Percentiles rank a stretch among this genome's conserved stretches.
Evolutionary conservation across 805 yeast genomes (phyloP).

Genomic region (Lachancea waltii): DNA sequence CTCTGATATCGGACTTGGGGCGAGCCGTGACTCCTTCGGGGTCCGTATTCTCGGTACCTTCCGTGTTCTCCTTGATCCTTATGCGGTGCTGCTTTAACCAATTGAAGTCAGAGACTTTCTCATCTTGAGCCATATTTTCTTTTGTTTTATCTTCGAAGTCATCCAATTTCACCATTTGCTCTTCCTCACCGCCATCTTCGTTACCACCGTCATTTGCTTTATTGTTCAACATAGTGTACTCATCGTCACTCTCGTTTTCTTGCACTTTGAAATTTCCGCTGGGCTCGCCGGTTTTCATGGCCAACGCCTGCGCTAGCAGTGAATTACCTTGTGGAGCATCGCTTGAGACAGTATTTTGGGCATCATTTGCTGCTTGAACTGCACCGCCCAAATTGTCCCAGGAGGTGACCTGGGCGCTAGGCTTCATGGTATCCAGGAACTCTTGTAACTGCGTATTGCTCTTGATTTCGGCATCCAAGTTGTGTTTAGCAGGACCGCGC

Average conservation of each 20-base stretch:
- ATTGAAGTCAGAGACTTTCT: conserved; percentile 65
- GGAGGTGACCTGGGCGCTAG: conserved; percentile 59
- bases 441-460: conserved; percentile 67
- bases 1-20: too few relatives aligned
- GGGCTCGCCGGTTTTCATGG: conserved; percentile 29
- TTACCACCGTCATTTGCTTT: conserved; percentile 11
- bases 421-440: conserved; percentile 77
- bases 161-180: conserved; percentile 43
- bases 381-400: conserved; percentile 47
- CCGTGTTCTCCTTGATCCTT: conserved; percentile 52
- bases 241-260: conserved; percentile 42
- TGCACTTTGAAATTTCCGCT: conserved; percentile 17
- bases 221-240: conserved; percentile 34
- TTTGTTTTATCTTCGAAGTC: conserved; percentile 27
- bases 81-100: conserved; percentile 77
- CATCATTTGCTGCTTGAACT: conserved; percentile 1
- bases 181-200: conserved; percentile 35
- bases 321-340: conserved; percentile 34
- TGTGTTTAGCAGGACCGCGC: conserved; percentile 29
- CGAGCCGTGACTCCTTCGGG: too few relatives aligned
- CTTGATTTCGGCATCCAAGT: conserved; percentile 55
- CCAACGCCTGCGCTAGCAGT: conserved; percentile 36
- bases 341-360: conserved; percentile 27
- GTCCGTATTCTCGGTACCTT: conserved; percentile 4
- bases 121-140: conserved; percentile 38